phyloP scores from a whole-genome alignment of 2,329 filamentous ascomycete species.

The Zasmidium angulare region DNA sequence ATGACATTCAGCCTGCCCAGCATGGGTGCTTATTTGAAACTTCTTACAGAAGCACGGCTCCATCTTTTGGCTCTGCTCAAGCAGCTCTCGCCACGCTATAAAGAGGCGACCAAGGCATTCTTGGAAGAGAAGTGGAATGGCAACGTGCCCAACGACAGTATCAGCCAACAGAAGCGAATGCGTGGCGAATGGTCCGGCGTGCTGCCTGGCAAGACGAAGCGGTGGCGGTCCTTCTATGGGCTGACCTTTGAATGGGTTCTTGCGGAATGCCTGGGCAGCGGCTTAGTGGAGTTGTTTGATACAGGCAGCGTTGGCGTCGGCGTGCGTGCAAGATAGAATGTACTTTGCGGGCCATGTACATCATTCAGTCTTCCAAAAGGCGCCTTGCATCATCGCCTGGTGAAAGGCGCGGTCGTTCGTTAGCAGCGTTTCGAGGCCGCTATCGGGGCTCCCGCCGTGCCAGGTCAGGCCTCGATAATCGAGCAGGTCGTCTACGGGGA shows the following conservation, averaged over 20 bases:
- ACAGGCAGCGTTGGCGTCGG: conserved; percentile 71
- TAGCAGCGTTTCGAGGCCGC: background rate
- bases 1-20: conserved; percentile 65
- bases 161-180: conserved; percentile 50
- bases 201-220: conserved; percentile 61
- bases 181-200: conserved; percentile 59
- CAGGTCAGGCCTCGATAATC: background rate
- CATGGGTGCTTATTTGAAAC: conserved; percentile 66
- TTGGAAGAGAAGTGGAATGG: conserved; percentile 72
- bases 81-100: conserved; percentile 55
- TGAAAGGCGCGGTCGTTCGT: background rate
- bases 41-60: conserved; percentile 60
- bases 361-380: background rate
- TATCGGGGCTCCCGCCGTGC: background rate
- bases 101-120: conserved; percentile 62
- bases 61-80: conserved; percentile 62
- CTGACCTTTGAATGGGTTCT: conserved; percentile 70
- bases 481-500: background rate
- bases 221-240: conserved; percentile 71
- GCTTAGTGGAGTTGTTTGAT: conserved; percentile 71
- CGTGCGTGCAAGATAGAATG: conserved; percentile 38
- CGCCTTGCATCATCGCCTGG: background rate
- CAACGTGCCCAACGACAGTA: conserved; percentile 53
- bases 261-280: conserved; percentile 68
- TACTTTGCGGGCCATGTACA: too few species aligned